Evolutionary conservation across 176 grass and related monocot genomes (phyloP), one percentile per base, ranked within the genome.

Genomic region (Eleusine coracana): DNA sequence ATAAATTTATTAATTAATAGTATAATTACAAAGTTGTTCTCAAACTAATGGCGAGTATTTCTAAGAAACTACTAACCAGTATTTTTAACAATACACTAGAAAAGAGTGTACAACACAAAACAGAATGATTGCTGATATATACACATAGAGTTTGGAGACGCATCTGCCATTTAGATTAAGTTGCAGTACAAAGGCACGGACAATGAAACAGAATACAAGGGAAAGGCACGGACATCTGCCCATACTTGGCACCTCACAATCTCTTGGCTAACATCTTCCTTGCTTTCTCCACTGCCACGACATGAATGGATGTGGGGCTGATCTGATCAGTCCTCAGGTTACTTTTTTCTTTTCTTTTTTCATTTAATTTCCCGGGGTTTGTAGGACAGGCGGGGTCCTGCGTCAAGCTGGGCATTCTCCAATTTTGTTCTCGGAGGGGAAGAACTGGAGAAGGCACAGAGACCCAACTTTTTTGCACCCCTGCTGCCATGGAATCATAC

Each of bases 341-440:
- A 10, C 74, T 56, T 50, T 50, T 73, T 39, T 45, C 25, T 37
- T 18, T 41, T 69, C 7, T 18, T n/a, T 73, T 83, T 65, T 54
- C 42, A 7, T 68, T 74, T 62, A 61, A 58, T 49, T 77, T 77
- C 1, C 38, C n/a, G 54, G 68, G 74, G 48, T 16, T 73, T 67
- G 46, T 8, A 84, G 87, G 81, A 75, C 81, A 85, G 76, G 70
- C 82, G 7, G 75, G 12, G 75, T 59, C 52, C 81, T 79, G 80
- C 76, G 31, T 85, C 87, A 69, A 88, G 70, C 34, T 89, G 82
- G 70, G 70, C 82, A 89, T 89, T 76, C 82, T 81, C 54, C 82
- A 89, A 50, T 71, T 89, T 85, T 89, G 87, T 89, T 89, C 87
- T 84, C 50, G 70, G 80, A 72, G 66, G 40, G 59, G 75, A 70